These are phyloP conservation scores for Hevea brasiliensis DNA, from an alignment of 345 rosid genomes.

Conservation along the genomic window DNA sequence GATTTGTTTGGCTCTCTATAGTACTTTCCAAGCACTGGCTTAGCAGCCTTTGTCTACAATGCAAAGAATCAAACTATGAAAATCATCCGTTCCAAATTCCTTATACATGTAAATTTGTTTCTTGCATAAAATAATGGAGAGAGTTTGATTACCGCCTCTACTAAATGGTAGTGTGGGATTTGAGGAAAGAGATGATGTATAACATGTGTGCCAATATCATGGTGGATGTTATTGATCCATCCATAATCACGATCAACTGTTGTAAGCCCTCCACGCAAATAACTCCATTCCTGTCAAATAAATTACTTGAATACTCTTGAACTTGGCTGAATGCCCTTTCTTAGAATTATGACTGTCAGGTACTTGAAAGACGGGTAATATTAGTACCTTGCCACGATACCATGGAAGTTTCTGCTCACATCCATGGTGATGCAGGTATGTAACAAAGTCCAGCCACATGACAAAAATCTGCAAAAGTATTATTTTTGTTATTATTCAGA, in stretches of 20 bases:
- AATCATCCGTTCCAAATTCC: too few relatives aligned
- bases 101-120: too few relatives aligned
- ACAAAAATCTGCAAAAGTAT: constrained; percentile 51
- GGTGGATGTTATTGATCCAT: constrained; percentile 68
- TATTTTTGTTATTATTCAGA: not conserved
- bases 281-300: constrained; percentile 69
- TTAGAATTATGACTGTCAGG: too few relatives aligned
- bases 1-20: constrained; percentile 81
- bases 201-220: constrained; percentile 89
- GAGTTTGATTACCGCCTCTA: constrained; percentile 63
- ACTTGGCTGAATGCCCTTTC: too few relatives aligned
- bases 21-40: constrained; percentile 75
- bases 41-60: constrained; percentile 42
- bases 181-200: constrained; percentile 93
- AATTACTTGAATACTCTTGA: too few relatives aligned
- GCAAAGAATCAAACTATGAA: not conserved
- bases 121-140: not conserved
- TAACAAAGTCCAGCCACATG: constrained; percentile 76
- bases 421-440: constrained; percentile 95
- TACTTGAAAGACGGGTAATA: not conserved
- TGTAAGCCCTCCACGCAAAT: constrained; percentile 82
- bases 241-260: constrained; percentile 88
- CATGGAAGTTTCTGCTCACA: constrained; percentile 83
- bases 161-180: constrained; percentile 82
- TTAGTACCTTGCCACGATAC: constrained; percentile 87